Base-by-base conservation (phyloP, 225 moss, liverwort and hornwort species). In the Ulota crispa region DNA sequence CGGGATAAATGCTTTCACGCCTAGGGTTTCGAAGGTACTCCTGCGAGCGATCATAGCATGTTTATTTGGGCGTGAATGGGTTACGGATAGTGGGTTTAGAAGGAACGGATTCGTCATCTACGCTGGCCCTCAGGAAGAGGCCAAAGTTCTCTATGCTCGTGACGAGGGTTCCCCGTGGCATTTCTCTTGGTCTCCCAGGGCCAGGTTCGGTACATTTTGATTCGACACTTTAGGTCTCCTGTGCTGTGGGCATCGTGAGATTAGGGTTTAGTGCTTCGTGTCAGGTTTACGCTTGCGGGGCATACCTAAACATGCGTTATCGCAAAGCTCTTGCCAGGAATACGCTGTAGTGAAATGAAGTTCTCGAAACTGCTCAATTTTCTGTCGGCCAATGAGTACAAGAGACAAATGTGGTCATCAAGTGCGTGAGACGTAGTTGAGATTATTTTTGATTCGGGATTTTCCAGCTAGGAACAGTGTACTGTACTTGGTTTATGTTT, bases 251-350 rank as follows among this genome's bases (percentile, higher is more conserved):
- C 43, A 62, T 28, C 16, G 56, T 79, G 19, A 68, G 37, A 72
- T 74, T 77, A 83, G 85, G 80, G 70, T 83, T 78, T 78, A 65
- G 66, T 65, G 27, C 64, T 77, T 65, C 43, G 2, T 74, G 74
- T 60, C 24, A 43, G 60, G 78, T 73, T 73, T n/a, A 70, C 64
- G 70, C 19, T 56, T 34, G 62, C 36, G 28, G 62, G 55, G 34
- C 36, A 65, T 34, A 64, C 65, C 11, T 59, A 27, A 32, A 34
- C 53, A 62, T 8, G 12, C 39, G 18, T 64, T 54, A 75, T 30
- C 43, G 43, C 41, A 69, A 70, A 36, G 16, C 65, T 24, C 53
- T 37, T 67, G 47, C 24, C 67, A 41, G 77, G 39, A 68, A 37
- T 66, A 30, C 59, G 28, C 65, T 80, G 10, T 68, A 31, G 59